Percentiles rank a stretch among this genome's conserved stretches.
These are phyloP conservation scores for Kwoniella pini DNA, from an alignment of 768 basidiomycete species.

Conservation along the genomic window DNA sequence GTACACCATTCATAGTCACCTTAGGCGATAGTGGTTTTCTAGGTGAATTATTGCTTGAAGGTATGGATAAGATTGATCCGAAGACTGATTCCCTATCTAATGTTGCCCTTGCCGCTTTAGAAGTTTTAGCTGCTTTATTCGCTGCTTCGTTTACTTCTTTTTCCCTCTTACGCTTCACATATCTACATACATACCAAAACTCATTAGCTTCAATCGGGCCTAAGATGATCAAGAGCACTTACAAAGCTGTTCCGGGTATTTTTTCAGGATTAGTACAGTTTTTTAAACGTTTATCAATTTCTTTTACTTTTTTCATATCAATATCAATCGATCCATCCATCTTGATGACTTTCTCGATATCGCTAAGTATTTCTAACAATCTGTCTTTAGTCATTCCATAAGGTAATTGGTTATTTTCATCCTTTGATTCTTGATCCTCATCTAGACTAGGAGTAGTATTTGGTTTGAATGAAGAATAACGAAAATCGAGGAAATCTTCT, in stretches of 20 bases:
- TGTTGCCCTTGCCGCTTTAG: slow-evolving; percentile 22
- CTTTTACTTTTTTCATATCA: slow-evolving; percentile 79
- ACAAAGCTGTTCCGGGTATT: slow-evolving; percentile 71
- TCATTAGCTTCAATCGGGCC: not conserved
- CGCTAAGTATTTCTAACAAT: slow-evolving; percentile 56
- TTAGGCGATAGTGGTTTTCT: slow-evolving; percentile 32
- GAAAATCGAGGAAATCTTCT: slow-evolving; percentile 28
- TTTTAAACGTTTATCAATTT: slow-evolving; percentile 81
- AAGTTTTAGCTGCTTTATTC: slow-evolving; percentile 38
- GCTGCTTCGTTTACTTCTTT: slow-evolving; percentile 48
- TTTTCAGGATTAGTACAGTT: slow-evolving; percentile 96
- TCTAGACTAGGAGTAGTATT: not conserved
- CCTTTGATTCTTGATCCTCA: not conserved
- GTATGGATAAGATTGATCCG: slow-evolving; percentile 28
- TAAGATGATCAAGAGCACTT: slow-evolving; percentile 23
- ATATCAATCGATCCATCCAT: slow-evolving; percentile 60
- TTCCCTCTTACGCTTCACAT: slow-evolving; percentile 52
- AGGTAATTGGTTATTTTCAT: slow-evolving; percentile 16
- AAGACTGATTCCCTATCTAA: slow-evolving; percentile 40
- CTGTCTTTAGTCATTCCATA: slow-evolving; percentile 33
- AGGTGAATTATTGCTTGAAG: not conserved
- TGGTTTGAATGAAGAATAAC: slow-evolving; percentile 16
- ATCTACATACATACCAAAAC: slow-evolving; percentile 36
- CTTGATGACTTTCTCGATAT: slow-evolving; percentile 64
- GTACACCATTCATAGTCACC: slow-evolving; percentile 21